These are phyloP conservation scores for Beauveria brongniartii DNA, from an alignment of 2,329 filamentous ascomycete genomes.

Conservation along the genomic window DNA sequence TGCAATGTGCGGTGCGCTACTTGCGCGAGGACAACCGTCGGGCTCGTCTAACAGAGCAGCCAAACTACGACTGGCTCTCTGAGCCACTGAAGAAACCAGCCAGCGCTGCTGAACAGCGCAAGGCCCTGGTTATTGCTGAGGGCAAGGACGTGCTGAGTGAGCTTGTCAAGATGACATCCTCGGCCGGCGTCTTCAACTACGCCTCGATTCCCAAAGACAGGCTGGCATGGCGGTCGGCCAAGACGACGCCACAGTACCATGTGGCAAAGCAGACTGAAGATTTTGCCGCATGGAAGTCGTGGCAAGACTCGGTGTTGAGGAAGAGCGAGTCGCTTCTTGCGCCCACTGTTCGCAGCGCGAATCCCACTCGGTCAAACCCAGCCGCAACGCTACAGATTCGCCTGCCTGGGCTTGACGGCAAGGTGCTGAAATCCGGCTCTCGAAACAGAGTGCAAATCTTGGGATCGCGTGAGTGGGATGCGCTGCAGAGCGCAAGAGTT, in stretches of 20 bases:
- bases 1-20: slow-evolving; percentile 59
- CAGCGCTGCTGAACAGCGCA: slow-evolving; percentile 40
- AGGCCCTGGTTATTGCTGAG: slow-evolving; percentile 48
- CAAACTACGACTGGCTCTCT: slow-evolving; percentile 50
- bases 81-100: slow-evolving; percentile 47
- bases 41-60: slow-evolving; percentile 49
- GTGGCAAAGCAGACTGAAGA: slow-evolving; percentile 58
- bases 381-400: slow-evolving; percentile 44
- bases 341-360: slow-evolving; percentile 10
- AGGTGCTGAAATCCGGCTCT: slow-evolving; percentile 28
- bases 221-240: slow-evolving; percentile 58
- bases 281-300: slow-evolving; percentile 52
- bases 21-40: slow-evolving; percentile 60
- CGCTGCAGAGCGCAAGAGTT: slow-evolving; percentile 36
- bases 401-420: slow-evolving; percentile 36
- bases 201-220: slow-evolving; percentile 47
- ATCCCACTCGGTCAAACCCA: slow-evolving; percentile 16
- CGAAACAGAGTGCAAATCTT: slow-evolving; percentile 41
- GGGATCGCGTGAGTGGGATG: slow-evolving; percentile 48
- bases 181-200: slow-evolving; percentile 53
- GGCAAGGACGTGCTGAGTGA: slow-evolving; percentile 56
- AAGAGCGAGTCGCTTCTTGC: slow-evolving; percentile 36
- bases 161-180: slow-evolving; percentile 52
- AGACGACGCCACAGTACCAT: slow-evolving; percentile 56
- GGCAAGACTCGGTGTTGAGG: slow-evolving; percentile 46